Evolutionary conservation across 2,329 filamentous ascomycete species (phyloP).

Genomic region (Graphilbum fragrans): DNA sequence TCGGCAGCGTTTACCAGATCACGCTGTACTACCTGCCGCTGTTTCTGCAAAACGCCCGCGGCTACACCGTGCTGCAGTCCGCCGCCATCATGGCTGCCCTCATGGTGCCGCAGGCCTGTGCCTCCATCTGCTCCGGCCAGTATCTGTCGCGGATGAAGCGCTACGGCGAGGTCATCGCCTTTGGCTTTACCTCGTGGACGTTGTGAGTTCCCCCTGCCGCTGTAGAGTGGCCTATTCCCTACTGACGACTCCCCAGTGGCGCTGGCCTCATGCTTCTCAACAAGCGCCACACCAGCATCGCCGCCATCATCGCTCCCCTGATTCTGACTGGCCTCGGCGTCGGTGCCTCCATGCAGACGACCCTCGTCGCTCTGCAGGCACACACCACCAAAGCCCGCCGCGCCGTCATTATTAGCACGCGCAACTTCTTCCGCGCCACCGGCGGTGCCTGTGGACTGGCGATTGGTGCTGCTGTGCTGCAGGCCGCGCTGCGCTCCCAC

Average conservation of each 20-base stretch:
- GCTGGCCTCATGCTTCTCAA: constrained; percentile 2
- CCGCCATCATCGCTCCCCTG: constrained; percentile 17
- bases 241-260: too few relatives aligned
- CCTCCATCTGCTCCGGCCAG: constrained; percentile 18
- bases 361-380: constrained; percentile 23
- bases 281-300: constrained; percentile 14
- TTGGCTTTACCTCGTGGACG: constrained; percentile 21
- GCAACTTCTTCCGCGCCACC: constrained; percentile 24
- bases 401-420: constrained; percentile 21
- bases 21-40: constrained; percentile 13
- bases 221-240: too few relatives aligned
- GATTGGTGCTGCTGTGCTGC: constrained; percentile 16
- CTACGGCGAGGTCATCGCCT: constrained; percentile 16
- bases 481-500: constrained; percentile 12
- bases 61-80: constrained; percentile 14
- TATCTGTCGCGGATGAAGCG: constrained; percentile 16
- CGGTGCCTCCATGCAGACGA: constrained; percentile 22
- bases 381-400: constrained; percentile 20
- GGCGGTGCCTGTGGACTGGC: constrained; percentile 21
- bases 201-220: too few relatives aligned
- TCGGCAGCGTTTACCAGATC: constrained; percentile 9
- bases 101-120: constrained; percentile 15
- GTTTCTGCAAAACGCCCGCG: constrained; percentile 16
- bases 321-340: constrained; percentile 20
- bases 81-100: constrained; percentile 17